Evolutionary conservation across 371 early-diverging fungal genomes (phyloP), one percentile per base, ranked within the genome.

Genomic region (Entomophthora muscae): DNA sequence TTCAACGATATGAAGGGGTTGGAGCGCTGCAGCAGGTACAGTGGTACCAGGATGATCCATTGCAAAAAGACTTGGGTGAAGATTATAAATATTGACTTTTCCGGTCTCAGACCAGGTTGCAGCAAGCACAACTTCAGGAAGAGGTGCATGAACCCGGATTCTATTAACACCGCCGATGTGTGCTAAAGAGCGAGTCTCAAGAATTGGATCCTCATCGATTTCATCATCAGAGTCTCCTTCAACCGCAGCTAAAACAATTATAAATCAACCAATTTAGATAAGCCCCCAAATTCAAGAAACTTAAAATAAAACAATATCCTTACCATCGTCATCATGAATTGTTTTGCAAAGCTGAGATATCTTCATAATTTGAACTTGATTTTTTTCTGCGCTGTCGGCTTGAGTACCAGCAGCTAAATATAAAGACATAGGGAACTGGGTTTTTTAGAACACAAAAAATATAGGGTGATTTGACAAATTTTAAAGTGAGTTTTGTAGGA

Each of bases 341-440:
- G 95, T 95, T 68, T 85, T 83, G 68, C 90, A 86, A 51, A 97
- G 73, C 63, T 90, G 84, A 29, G 90, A 86, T 84, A 93, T 79
- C 73, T 95, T 95, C 88, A 95, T 90, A 26, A 95, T 76, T 58
- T 90, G 77, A 27, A 97, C 74, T 70, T 93, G 89, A 74, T 95
- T 95, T 67, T 88, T 87, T 63, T 83, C 78, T 29, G 83, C 74
- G 26, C 75, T 73, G 52, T 89, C 89, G 10, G 94, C 90, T 67
- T 95, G 95, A 7, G 95, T 91, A 63, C 98, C 98, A 24, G 96
- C 88, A n/a, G 90, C 94, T 17, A 93, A 76, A 69, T 91, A 93
- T 33, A 85, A 75, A 52, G 95, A 91, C 67, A 86, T 84, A 63
- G 98, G 98, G 74, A 86, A 97, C 78, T 81, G 66, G 1, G 57